Evolutionary conservation across 371 early-diverging fungal species (phyloP), one percentile per base, ranked within the genome.

Genomic region (Mycotypha africana): DNA sequence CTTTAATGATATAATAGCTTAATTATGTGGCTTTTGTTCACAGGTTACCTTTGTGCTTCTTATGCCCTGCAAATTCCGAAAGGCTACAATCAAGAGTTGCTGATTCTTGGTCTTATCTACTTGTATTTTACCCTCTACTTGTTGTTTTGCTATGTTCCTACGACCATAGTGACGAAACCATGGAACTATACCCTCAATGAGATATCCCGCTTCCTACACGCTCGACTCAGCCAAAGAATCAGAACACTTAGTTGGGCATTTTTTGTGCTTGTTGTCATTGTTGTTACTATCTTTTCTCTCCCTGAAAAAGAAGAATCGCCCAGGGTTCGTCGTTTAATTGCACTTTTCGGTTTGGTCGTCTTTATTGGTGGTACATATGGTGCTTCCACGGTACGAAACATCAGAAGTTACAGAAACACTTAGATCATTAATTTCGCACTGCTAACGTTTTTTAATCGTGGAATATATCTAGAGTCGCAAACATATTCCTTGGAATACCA

Each of bases 401-500:
- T 28, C 28, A 8, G 28, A 28, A n/a, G n/a, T n/a, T 28, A 28
- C 5, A 28, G 28, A 33, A 33, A 14, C n/a, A 9, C 10, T 11
- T 11, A 4, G 4, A 33, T n/a, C 28, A 15, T 26, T 17, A 22
- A 6, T 25, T 15, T 15, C 35, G 20, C 8, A 3, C 16, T 11
- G 14, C 8, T 15, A 9, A 4, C 14, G 3, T 12, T 21, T 5
- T 28, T 16, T 38, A 14, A 22, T 21, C 11, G 11, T 38, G 38
- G 20, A 14, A n/a, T 28, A 37, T 28, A 28, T 28, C 5, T 45
- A 73, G 69, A 64, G 85, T 59, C 79, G 72, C 38, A 61, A 43
- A 15, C 53, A 60, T 30, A 81, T 93, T 49, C 70, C 74, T 23
- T 86, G 87, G 86, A 74, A 72, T 58, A 88, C 86, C 24, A 82